These are phyloP conservation scores for Datura wrightii DNA, from an alignment of 257 asterid species.

Conservation along the genomic window DNA sequence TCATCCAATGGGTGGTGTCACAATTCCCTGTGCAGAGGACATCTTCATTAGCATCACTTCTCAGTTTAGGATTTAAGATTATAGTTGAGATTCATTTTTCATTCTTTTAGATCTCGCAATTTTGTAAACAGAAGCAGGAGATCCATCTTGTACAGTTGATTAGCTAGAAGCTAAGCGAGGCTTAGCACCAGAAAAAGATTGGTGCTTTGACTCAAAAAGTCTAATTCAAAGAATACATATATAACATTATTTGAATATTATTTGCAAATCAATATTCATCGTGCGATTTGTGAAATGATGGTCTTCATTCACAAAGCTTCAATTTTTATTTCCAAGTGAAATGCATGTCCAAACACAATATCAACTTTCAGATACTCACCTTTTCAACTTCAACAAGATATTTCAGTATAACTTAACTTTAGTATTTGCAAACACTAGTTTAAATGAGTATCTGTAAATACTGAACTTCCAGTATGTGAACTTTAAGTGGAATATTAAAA, in stretches of 20 bases:
- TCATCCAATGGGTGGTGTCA: constrained; percentile 16
- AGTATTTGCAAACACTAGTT: neutral
- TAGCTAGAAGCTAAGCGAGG: neutral
- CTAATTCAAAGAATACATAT: neutral
- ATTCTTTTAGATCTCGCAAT: neutral
- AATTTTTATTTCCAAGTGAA: neutral
- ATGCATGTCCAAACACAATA: neutral
- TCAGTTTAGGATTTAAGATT: constrained; percentile 22
- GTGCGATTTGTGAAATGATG: no score
- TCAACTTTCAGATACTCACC: no score
- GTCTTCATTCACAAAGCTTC: neutral
- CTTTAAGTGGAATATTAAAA: no score
- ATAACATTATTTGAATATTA: neutral
- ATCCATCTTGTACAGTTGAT: neutral
- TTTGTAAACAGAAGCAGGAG: neutral
- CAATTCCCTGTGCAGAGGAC: constrained; percentile 40
- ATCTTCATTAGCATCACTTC: constrained; percentile 49
- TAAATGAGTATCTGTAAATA: no score
- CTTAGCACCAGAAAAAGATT: neutral
- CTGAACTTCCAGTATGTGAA: no score
- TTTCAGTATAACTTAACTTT: neutral
- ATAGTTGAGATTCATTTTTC: neutral
- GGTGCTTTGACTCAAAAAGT: neutral
- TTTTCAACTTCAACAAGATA: no score
- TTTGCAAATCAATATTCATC: neutral